These are phyloP conservation scores for Canariomyces notabilis DNA, from an alignment of 2,329 filamentous ascomycete genomes.

Conservation along the genomic window DNA sequence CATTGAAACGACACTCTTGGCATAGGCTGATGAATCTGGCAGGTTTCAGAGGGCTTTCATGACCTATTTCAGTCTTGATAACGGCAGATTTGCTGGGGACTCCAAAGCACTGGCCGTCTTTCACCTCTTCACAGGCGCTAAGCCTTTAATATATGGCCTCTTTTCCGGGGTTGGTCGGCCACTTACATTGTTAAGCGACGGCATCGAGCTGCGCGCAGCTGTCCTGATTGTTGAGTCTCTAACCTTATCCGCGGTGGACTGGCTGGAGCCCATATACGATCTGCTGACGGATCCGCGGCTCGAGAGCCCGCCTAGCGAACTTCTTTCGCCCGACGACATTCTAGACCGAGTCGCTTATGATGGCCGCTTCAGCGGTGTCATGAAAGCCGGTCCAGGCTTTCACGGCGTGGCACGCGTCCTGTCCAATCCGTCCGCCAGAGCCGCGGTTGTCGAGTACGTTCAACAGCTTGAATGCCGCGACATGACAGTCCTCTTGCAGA, in stretches of 20 bases:
- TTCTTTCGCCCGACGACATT: conserved; percentile 18
- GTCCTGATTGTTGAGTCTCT: conserved; percentile 25
- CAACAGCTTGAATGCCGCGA: conserved; percentile 22
- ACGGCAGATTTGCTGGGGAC: conserved; percentile 18
- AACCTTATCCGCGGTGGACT: conserved; percentile 23
- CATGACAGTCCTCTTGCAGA: conserved; percentile 9
- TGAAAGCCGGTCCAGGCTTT: conserved; percentile 24
- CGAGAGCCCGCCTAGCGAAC: not conserved
- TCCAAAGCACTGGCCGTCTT: conserved; percentile 17
- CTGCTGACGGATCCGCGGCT: conserved; percentile 17
- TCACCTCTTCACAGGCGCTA: conserved; percentile 17
- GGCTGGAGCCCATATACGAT: conserved; percentile 18
- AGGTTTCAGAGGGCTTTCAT: conserved; percentile 28
- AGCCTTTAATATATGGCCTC: conserved; percentile 24
- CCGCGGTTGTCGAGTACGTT: conserved; percentile 23
- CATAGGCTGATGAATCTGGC: not conserved
- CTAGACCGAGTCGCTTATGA: conserved; percentile 22
- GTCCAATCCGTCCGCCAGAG: conserved; percentile 13
- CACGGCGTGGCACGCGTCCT: conserved; percentile 19
- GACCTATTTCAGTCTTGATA: conserved; percentile 27
- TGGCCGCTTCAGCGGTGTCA: conserved; percentile 24
- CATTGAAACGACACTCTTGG: no score
- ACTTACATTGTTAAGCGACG: conserved; percentile 23
- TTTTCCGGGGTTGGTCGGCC: conserved; percentile 24
- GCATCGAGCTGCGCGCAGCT: conserved; percentile 21